These are phyloP conservation scores for Populus hybrid DNA, from an alignment of 441 rosid genomes.

Conservation along the genomic window DNA sequence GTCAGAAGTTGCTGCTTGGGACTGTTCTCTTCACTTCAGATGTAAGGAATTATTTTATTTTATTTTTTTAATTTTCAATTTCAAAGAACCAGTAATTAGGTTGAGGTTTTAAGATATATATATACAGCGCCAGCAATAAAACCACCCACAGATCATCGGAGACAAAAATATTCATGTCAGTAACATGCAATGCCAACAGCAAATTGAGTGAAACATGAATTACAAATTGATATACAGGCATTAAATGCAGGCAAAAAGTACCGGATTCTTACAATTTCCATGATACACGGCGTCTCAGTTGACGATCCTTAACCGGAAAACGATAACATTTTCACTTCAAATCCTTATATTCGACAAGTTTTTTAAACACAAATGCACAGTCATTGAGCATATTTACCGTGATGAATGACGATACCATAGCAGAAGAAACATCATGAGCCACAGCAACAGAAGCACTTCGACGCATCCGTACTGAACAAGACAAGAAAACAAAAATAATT, in stretches of 20 bases:
- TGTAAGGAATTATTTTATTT: background rate
- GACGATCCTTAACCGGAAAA: constrained; percentile 42
- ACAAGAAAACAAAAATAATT: constrained; percentile 19
- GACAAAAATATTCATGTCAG: background rate
- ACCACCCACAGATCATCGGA: background rate
- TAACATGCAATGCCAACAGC: background rate
- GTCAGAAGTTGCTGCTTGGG: background rate
- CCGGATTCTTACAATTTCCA: constrained; percentile 52
- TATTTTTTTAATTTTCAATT: background rate
- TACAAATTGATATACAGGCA: background rate
- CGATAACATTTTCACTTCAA: background rate
- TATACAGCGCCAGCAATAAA: background rate
- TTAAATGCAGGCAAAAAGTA: constrained; percentile 18
- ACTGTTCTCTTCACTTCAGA: background rate
- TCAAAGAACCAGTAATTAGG: background rate
- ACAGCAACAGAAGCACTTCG: constrained; percentile 54
- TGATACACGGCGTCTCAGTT: constrained; percentile 25
- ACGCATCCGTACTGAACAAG: constrained; percentile 44
- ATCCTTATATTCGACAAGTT: background rate
- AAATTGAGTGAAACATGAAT: background rate
- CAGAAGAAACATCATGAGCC: constrained; percentile 55
- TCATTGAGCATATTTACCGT: background rate
- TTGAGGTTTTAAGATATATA: background rate
- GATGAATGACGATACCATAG: background rate
- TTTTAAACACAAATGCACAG: background rate